Evolutionary conservation across 1,139 yeast species (phyloP).

Genomic region (Hyphopichia burtonii): DNA sequence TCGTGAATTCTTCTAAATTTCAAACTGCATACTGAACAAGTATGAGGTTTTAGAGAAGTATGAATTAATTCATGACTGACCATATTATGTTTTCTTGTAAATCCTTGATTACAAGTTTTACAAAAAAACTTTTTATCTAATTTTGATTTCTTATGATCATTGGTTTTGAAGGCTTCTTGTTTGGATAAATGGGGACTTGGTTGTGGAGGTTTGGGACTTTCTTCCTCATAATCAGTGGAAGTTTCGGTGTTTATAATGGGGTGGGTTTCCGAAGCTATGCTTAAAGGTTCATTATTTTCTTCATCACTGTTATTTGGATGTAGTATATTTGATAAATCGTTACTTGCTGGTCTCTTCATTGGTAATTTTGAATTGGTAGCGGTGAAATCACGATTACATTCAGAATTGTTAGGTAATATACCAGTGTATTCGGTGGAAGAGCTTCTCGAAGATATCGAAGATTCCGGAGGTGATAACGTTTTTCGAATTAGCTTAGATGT

Average conservation of each 20-base stretch:
- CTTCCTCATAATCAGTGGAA: background rate
- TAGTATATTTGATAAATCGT: background rate
- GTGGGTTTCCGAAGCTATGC: too few relatives aligned
- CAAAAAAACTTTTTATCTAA: slow-evolving; percentile 44
- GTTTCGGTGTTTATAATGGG: too few relatives aligned
- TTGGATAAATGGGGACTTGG: background rate
- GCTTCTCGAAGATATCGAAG: slow-evolving; percentile 2
- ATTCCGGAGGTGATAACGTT: slow-evolving; percentile 1
- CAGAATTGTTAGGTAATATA: background rate
- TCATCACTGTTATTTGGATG: background rate
- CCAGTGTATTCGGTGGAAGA: slow-evolving; percentile 1
- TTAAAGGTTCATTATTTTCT: background rate
- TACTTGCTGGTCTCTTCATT: background rate
- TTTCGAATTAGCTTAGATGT: background rate
- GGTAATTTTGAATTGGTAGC: background rate
- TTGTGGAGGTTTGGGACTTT: background rate
- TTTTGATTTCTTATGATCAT: background rate
- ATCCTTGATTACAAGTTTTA: slow-evolving; percentile 58
- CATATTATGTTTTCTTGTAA: slow-evolving; percentile 71
- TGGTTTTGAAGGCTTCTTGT: background rate
- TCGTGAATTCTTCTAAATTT: slow-evolving; percentile 75
- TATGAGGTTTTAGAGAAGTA: slow-evolving; percentile 63
- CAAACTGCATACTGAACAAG: slow-evolving; percentile 61
- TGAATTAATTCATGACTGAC: slow-evolving; percentile 73
- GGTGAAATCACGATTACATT: too few relatives aligned